Base-by-base conservation (phyloP, 306 rosid species). In the Dalbergia cochinchinensis region DNA sequence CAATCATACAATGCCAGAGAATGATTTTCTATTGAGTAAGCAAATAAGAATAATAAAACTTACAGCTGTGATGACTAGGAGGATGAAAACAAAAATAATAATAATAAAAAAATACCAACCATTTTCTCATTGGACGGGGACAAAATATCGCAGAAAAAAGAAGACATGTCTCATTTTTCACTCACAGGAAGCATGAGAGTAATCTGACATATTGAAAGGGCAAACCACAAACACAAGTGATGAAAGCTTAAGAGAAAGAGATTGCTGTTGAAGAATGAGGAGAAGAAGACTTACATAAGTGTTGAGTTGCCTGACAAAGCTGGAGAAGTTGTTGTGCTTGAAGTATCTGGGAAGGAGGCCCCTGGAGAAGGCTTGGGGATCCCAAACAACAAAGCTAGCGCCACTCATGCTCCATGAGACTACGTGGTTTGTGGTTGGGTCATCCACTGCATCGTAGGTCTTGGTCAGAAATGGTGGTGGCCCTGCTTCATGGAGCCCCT, bases 271-370 rank as follows among this genome's bases (percentile, higher is more conserved):
- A 4, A 47, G 53, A 47, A 26, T 26, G 31, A 2, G 0, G 9
- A 18, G 9, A 42, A 31, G 47, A 55, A 42, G 3, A 81, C 95
- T 88, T 89, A 95, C 99, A 72, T 92, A 92, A 78, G 97, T 92
- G 79, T 95, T 95, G 31, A 95, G 93, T 88, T 95, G 99, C 48
- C 99, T 83, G 12, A 95, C 99, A 83, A 95, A 95, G 87, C 97
- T 95, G 14, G 99, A 91, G 90, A 92, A 95, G 68, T 95, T 95
- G 76, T 86, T 91, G 83, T 95, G 99, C 87, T 95, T 95, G 91
- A 95, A 95, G 85, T 77, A 88, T 71, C 82, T 78, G 0, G 98
- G 98, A 5, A 95, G 94, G 60, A 95, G 91, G 78, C 76, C 76
- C 58, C 76, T 80, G 7, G 94, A 92, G 73, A 95, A 93, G 39